Base-by-base conservation (phyloP, 768 basidiomycete species). In the Paxillus ammoniavirescens region DNA sequence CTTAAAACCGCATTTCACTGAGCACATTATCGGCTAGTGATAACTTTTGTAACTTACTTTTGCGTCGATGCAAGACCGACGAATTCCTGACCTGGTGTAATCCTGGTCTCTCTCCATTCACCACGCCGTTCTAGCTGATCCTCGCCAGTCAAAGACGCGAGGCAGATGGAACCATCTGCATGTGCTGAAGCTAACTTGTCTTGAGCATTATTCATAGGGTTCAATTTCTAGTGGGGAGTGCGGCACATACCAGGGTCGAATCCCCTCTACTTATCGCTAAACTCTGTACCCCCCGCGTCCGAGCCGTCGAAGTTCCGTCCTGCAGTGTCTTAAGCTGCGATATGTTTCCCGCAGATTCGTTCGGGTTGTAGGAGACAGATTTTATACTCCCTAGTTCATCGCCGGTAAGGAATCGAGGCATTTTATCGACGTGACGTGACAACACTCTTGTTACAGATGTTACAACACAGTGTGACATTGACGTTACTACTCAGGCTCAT, bases 321-420 rank as follows among this genome's bases (percentile, higher is more conserved):
- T 69, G 62, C 5, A 76, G 45, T 17, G 66, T 75, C 31, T 68
- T 73, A 6, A 75, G 45, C 18, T 64, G 55, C 2, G 68, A 63
- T 49, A 75, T 78, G 51, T 63, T 57, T 43, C 64, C 68, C n/a
- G 72, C 66, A 14, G 67, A 56, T 10, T 58, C 42, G 10, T 67
- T 62, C 15, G 71, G 60, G 4, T 65, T 49, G 60, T 79, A 86
- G 9, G 61, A 70, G 52, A 89, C 62, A 8, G 81, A 69, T 71
- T 91, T 91, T 53, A 92, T 79, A 52, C 80, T 82, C 17, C 91
- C 91, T 31, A 89, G 82, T 58, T 90, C 86, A 71, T 93, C 91
- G 57, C 89, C 91, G 42, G 82, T 69, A 47, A 90, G 71, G 70
- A 91, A 91, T 53, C 79, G 80, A 65, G 82, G 72, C 86, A 89